Evolutionary conservation across 306 rosid genomes (phyloP).

Genomic region (Prunus persica): DNA sequence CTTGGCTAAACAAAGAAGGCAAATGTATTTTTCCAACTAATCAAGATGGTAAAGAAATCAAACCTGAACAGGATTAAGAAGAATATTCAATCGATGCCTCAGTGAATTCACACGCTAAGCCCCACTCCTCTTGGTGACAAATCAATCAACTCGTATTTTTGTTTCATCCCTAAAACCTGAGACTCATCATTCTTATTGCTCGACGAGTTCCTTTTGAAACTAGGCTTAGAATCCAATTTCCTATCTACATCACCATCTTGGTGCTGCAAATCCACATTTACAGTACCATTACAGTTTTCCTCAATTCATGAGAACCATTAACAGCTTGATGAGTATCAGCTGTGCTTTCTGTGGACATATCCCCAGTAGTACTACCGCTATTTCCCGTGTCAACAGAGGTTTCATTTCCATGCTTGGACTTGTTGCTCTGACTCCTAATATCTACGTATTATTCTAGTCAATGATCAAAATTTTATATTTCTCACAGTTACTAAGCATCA

Average conservation of each 20-base stretch:
- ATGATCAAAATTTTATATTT: no score
- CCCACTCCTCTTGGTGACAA: slow-evolving; percentile 97
- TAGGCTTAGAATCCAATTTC: slow-evolving; percentile 52
- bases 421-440: no score
- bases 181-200: slow-evolving; percentile 65
- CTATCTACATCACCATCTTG: slow-evolving; percentile 58
- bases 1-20: not conserved
- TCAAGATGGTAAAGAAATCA: slow-evolving; percentile 33
- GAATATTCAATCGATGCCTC: slow-evolving; percentile 73
- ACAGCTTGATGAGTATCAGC: slow-evolving; percentile 48
- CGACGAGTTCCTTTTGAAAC: slow-evolving; percentile 49
- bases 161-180: slow-evolving; percentile 52
- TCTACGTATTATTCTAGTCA: no score
- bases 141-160: slow-evolving; percentile 73
- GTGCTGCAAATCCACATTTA: slow-evolving; percentile 46
- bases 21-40: not conserved
- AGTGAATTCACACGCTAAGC: slow-evolving; percentile 95
- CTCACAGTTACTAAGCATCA: no score
- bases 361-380: slow-evolving; percentile 46
- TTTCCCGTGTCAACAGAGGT: no score
- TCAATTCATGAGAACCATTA: slow-evolving; percentile 63
- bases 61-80: slow-evolving; percentile 92
- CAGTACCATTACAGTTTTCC: slow-evolving; percentile 44
- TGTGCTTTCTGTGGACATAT: slow-evolving; percentile 68
- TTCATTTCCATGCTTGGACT: no score